Evolutionary conservation across 805 yeast genomes (phyloP).

Genomic region (Metschnikowia bowlesiae): DNA sequence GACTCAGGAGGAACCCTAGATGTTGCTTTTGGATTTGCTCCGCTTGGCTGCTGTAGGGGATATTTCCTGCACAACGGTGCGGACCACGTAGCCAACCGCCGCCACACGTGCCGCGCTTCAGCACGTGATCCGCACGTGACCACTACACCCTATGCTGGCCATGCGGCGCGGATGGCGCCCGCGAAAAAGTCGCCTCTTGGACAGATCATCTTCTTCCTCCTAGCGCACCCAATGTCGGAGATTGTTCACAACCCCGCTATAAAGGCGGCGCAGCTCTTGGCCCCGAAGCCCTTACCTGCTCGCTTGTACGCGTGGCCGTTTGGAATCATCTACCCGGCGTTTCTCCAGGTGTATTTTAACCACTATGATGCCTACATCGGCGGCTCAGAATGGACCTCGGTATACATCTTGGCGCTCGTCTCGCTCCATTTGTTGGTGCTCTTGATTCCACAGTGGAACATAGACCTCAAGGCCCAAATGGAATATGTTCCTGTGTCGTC

Average conservation of each 20-base stretch:
- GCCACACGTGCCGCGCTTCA: too few relatives aligned
- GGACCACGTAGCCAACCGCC: too few relatives aligned
- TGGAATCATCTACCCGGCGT: slow-evolving; percentile 69
- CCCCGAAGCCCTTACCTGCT: slow-evolving; percentile 53
- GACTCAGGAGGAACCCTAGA: too few relatives aligned
- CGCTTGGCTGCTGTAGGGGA: too few relatives aligned
- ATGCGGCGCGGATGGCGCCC: not conserved
- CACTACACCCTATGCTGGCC: not conserved
- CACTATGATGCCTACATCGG: slow-evolving; percentile 78
- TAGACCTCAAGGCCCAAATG: slow-evolving; percentile 62
- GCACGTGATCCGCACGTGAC: not conserved
- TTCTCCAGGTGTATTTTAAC: slow-evolving; percentile 56
- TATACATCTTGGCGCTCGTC: slow-evolving; percentile 68
- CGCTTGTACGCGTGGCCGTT: slow-evolving; percentile 86
- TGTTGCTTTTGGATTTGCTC: too few relatives aligned
- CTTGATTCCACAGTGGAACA: slow-evolving; percentile 94
- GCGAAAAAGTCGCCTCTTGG: slow-evolving; percentile 1
- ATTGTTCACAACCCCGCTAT: slow-evolving; percentile 72
- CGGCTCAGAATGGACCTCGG: slow-evolving; percentile 95
- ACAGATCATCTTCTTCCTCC: not conserved
- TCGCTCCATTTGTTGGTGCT: slow-evolving; percentile 72
- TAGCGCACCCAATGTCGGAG: slow-evolving; percentile 24
- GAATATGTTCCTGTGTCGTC: slow-evolving; percentile 54
- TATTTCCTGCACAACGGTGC: too few relatives aligned
- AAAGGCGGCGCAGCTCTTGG: slow-evolving; percentile 66